Percentiles rank a stretch among this genome's conserved stretches.
Evolutionary conservation across 169 alveolate species (phyloP).

Genomic region (Babesia bovis): DNA sequence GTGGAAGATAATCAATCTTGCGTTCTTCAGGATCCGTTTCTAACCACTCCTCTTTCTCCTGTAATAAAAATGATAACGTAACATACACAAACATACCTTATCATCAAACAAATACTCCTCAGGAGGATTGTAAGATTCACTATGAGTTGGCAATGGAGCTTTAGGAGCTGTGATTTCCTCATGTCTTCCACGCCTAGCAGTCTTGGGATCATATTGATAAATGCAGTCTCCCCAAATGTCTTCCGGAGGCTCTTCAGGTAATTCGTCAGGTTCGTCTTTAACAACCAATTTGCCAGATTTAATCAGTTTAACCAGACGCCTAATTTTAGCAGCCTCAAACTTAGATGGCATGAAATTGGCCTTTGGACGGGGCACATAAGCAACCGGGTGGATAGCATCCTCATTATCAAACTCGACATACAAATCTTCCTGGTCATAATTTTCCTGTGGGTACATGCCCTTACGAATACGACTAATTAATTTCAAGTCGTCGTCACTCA

Average conservation of each 20-base stretch:
- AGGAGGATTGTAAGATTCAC: conserved; percentile 71
- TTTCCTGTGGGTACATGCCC: conserved; percentile 67
- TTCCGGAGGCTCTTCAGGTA: conserved; percentile 65
- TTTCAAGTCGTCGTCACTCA: conserved; percentile 62
- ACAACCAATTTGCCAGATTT: conserved; percentile 57
- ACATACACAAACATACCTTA: conserved; percentile 20
- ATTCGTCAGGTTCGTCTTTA: conserved; percentile 19
- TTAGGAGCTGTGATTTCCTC: conserved; percentile 65
- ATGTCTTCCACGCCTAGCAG: conserved; percentile 45
- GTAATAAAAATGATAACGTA: neutral
- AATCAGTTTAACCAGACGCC: conserved; percentile 74
- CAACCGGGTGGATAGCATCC: conserved; percentile 77
- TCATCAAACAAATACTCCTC: conserved; percentile 59
- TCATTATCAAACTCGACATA: conserved; percentile 56
- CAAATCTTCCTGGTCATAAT: conserved; percentile 56
- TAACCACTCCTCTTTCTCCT: conserved; percentile 61
- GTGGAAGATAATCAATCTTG: conserved; percentile 75
- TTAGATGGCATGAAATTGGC: conserved; percentile 87
- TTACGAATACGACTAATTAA: conserved; percentile 60
- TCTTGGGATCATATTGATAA: conserved; percentile 63
- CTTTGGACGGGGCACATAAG: conserved; percentile 82
- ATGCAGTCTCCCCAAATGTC: conserved; percentile 84
- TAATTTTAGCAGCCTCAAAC: conserved; percentile 86
- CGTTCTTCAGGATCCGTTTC: conserved; percentile 53
- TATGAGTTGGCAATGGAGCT: conserved; percentile 51